Base-by-base conservation (phyloP, 257 asterid genomes). In the Craterostigma plantagineum region DNA sequence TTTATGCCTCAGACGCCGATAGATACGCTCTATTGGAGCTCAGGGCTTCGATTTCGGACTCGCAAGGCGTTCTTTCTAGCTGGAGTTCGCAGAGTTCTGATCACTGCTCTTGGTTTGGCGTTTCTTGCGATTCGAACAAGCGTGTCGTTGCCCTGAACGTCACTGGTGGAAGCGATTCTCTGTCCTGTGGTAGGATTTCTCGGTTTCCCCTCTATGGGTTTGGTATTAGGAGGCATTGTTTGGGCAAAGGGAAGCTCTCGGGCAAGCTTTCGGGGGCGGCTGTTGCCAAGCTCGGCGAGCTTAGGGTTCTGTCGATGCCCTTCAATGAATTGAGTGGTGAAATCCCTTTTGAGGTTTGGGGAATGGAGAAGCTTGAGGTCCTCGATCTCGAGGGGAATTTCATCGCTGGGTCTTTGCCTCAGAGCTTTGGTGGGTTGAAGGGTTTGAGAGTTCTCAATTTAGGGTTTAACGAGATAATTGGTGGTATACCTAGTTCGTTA, bases 371-470 rank as follows among this genome's bases (percentile, higher is more conserved):
- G 35, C 85, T 87, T 17, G 98, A 87, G 62, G 92, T 87, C 54
- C 76, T 82, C 64, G 95, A 87, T 62, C 93, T 87, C 4, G 95
- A 87, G 39, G 98, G 95, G 61, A 87, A 87, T 65, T 64, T 34
- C 34, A 18, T 87, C 35, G 56, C 75, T 3, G 92, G 90, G 34
- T 42, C 56, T 23, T 64, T 87, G 58, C 95, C 92, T 4, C 37
- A 45, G 38, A 50, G 14, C 42, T 67, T 82, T 48, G 39, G 38
- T 27, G 95, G 98, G 51, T 52, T 72, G 76, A 70, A 57, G 68
- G 74, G 37, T 42, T 59, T 87, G 71, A 66, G 59, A 57, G 91
- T 79, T 62, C 80, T 87, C 14, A 82, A 87, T 42, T 58, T 87
- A 62, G 98, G 91, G 33, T 79, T 74, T 43, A 87, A 82, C 57